Evolutionary conservation across 2,329 filamentous ascomycete species (phyloP), one percentile per base, ranked within the genome.

Genomic region (Meredithiella fracta): DNA sequence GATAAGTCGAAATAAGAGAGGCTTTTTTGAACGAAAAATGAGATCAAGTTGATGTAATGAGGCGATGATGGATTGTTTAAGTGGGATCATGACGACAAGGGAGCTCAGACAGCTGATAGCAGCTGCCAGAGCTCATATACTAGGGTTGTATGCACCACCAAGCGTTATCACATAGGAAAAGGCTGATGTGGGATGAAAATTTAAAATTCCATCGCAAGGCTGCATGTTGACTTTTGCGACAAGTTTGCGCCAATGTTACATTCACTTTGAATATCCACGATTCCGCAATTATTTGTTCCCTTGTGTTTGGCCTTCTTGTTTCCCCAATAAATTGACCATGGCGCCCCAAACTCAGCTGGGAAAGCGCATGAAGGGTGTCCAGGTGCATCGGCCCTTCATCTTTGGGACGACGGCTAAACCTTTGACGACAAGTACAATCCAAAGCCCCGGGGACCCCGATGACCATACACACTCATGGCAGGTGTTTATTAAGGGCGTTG

Each of bases 401-500:
- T 86, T 86, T 67, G 86, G 86, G 66, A 87, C 82, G 60, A 86
- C 92, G 60, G 88, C 91, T 20, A 75, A 79, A 50, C 83, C 82
- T 89, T 89, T 70, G 84, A 86, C 67, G 84, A 87, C 53, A 76
- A 78, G 60, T 80, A 83, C 62, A 86, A 88, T 65, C 86, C 87
- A 55, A 84, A 86, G 64, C 86, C 88, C 1, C 72, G 81, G 22
- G 78, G 82, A 65, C 79, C 88, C 91, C 23, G 78, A 86, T 60
- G 90, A 94, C 68, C 92, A 98, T 73, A 97, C 91, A 31, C 94
- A 97, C 73, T 87, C 86, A 60, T 98, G 92, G 92, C 83, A 85
- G 64, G 87, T 97, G 60, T 97, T 94, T 68, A 87, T 98, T 58
- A 86, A 86, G 65, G 88, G 90, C 50, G 76, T 95, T 55, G 88